phyloP scores from a whole-genome alignment of 106 monocot genomes.

The Platanthera zijinensis region DNA sequence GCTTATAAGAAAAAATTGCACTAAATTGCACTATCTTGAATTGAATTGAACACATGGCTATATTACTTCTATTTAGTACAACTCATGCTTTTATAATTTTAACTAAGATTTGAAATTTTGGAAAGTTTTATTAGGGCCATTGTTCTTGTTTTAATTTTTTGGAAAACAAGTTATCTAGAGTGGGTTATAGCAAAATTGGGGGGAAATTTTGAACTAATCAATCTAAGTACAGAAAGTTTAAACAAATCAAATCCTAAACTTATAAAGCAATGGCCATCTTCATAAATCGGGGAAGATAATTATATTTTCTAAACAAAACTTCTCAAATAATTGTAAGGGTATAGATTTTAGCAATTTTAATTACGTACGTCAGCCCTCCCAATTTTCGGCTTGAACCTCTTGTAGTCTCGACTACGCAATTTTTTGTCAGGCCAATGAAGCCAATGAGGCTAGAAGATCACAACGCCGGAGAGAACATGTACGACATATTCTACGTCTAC shows the following conservation, averaged over 20 bases:
- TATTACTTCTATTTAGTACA: background rate
- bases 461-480: slow-evolving; percentile 84
- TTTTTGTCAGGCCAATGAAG: slow-evolving; percentile 89
- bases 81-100: background rate
- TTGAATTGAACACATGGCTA: background rate
- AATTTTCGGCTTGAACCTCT: slow-evolving; percentile 38
- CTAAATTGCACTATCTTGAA: too few species aligned
- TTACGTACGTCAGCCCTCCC: slow-evolving; percentile 21
- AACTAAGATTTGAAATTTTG: background rate
- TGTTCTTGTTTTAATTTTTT: too few species aligned
- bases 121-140: too few species aligned
- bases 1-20: too few species aligned
- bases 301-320: background rate
- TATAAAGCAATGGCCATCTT: background rate
- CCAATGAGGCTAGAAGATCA: slow-evolving; percentile 79
- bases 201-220: too few species aligned
- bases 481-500: slow-evolving; percentile 42
- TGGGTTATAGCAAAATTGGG: too few species aligned
- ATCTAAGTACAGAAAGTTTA: too few species aligned
- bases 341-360: background rate
- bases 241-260: too few species aligned
- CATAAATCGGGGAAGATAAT: background rate
- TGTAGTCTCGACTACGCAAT: slow-evolving; percentile 75
- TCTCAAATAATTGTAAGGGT: background rate
- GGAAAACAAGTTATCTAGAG: too few species aligned